phyloP scores from a whole-genome alignment of 2,329 filamentous ascomycete genomes.

The Talaromyces rugulosus region DNA sequence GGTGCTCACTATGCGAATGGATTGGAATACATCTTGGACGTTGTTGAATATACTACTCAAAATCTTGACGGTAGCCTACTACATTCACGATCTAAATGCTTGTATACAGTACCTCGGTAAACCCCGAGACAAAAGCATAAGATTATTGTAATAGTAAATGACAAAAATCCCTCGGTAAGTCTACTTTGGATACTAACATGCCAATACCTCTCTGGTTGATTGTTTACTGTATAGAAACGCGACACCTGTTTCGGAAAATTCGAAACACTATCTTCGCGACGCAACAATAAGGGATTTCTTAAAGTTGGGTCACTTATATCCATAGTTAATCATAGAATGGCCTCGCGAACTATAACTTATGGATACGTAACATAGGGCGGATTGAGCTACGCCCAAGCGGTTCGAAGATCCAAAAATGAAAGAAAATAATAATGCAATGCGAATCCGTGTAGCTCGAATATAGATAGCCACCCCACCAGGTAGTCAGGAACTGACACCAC shows the following conservation, averaged over 20 bases:
- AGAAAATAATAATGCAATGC: no score
- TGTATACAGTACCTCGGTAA: neutral
- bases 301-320: neutral
- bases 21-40: neutral
- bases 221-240: neutral
- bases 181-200: neutral
- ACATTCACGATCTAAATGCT: no score
- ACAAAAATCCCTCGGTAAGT: neutral
- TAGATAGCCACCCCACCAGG: neutral
- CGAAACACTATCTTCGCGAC: neutral
- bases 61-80: neutral
- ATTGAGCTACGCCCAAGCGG: neutral
- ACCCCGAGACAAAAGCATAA: neutral
- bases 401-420: neutral
- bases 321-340: neutral
- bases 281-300: neutral
- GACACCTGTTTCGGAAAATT: neutral
- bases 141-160: no score
- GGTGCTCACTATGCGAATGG: neutral
- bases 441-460: no score
- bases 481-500: neutral
- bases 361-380: neutral
- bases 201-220: neutral
- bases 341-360: neutral
- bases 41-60: neutral